Conservation (phyloP, 2,329 filamentous ascomycete genomes). For the Alternaria alternata region DNA sequence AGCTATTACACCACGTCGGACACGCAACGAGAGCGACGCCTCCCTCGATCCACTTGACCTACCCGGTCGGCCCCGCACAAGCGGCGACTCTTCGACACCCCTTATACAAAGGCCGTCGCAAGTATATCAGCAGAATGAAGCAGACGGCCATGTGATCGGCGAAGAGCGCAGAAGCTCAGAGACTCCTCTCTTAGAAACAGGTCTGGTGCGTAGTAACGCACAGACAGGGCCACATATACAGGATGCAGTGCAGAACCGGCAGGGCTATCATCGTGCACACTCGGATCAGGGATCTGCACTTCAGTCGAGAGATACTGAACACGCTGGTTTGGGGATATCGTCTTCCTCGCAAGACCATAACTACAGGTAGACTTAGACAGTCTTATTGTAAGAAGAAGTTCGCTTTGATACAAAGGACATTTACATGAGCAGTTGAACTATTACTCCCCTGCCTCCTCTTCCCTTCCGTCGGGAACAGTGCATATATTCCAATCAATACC, state of each 20-base stretch:
- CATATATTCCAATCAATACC: too few species aligned
- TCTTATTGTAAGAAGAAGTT: background rate
- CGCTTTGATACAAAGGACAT: background rate
- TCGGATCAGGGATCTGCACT: background rate
- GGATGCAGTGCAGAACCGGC: background rate
- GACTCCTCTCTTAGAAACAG: background rate
- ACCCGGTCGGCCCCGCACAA: background rate
- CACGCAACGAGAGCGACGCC: background rate
- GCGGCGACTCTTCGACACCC: background rate
- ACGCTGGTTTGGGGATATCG: background rate
- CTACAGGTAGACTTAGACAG: background rate
- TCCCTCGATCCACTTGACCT: background rate
- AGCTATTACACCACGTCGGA: background rate
- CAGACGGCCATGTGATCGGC: background rate
- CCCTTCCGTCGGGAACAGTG: too few species aligned
- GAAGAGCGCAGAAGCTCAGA: background rate
- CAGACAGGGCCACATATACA: background rate
- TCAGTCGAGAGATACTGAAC: background rate
- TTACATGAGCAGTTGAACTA: background rate
- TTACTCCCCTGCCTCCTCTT: too few species aligned
- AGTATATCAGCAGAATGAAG: background rate
- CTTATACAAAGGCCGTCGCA: background rate
- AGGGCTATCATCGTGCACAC: background rate
- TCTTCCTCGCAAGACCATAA: background rate
- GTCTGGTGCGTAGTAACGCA: background rate